A percentile compares a stretch with the other conserved stretches of the same genome.
Evolutionary conservation across 2,329 filamentous ascomycete species (phyloP).

Genomic region (Teratosphaeria pseudoeucalypti): DNA sequence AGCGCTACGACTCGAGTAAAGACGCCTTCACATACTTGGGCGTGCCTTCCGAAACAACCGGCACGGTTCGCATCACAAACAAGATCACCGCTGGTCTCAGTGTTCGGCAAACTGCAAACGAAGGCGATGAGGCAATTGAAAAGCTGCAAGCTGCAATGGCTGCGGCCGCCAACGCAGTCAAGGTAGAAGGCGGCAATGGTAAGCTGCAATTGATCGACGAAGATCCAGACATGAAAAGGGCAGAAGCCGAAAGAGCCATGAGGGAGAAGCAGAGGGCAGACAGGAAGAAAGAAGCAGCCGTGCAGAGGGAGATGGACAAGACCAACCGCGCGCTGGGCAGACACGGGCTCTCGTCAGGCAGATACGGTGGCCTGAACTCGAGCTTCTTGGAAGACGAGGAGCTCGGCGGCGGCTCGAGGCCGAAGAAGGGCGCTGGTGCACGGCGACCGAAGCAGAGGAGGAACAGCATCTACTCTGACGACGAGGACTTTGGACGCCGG

Average conservation of each 20-base stretch:
- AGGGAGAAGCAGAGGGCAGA: slow-evolving; percentile 40
- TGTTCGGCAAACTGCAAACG: slow-evolving; percentile 55
- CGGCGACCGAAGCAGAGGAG: slow-evolving; percentile 19
- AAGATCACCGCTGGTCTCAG: slow-evolving; percentile 65
- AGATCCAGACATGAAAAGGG: slow-evolving; percentile 67
- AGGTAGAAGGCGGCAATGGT: slow-evolving; percentile 39
- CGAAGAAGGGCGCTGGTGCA: slow-evolving; percentile 24
- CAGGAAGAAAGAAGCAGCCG: slow-evolving; percentile 57
- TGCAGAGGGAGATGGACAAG: slow-evolving; percentile 53
- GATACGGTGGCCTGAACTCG: slow-evolving; percentile 48
- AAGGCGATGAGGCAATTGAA: slow-evolving; percentile 62
- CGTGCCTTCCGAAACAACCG: slow-evolving; percentile 57
- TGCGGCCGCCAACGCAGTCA: slow-evolving; percentile 48
- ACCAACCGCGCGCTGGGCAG: slow-evolving; percentile 39
- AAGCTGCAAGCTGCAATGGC: slow-evolving; percentile 58
- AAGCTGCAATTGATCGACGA: slow-evolving; percentile 61
- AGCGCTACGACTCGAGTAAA: slow-evolving; percentile 54
- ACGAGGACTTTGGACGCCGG: slow-evolving; percentile 65
- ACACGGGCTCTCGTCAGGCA: slow-evolving; percentile 35
- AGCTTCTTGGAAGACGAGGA: slow-evolving; percentile 57
- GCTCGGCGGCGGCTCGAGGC: slow-evolving; percentile 15
- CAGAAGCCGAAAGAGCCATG: slow-evolving; percentile 60
- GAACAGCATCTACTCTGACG: slow-evolving; percentile 51
- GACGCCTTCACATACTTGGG: slow-evolving; percentile 70
- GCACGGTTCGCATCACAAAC: slow-evolving; percentile 60